phyloP scores from a whole-genome alignment of 2,329 filamentous ascomycete genomes.

The Beauveria sp. region DNA sequence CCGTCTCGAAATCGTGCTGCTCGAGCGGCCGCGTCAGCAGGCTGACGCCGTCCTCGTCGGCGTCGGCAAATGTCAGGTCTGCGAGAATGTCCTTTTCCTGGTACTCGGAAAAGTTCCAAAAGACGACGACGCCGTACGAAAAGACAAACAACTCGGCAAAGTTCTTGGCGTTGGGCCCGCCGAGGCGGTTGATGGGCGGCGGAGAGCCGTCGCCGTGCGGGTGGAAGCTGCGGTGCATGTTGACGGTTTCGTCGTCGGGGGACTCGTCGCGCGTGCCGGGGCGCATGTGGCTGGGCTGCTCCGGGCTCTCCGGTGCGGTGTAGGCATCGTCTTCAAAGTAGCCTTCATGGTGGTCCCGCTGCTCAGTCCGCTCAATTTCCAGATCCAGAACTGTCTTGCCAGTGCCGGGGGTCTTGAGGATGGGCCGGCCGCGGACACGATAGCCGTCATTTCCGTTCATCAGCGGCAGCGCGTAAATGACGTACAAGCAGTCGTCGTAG shows the following conservation, averaged over 20 bases:
- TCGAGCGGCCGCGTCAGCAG: constrained; percentile 73
- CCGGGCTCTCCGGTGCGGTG: constrained; percentile 24
- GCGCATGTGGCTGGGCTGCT: constrained; percentile 23
- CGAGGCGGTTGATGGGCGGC: constrained; percentile 51
- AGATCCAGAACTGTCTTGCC: constrained; percentile 90
- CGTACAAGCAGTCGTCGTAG: constrained; percentile 96
- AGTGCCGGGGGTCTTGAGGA: constrained; percentile 80
- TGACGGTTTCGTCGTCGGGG: constrained; percentile 18
- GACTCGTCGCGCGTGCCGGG: constrained; percentile 23
- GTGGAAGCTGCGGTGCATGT: constrained; percentile 19
- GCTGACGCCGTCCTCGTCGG: constrained; percentile 52
- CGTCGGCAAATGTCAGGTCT: constrained; percentile 81
- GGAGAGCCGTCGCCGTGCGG: constrained; percentile 32
- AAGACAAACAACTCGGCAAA: constrained; percentile 97
- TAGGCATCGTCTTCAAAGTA: constrained; percentile 74
- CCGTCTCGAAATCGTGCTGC: constrained; percentile 90
- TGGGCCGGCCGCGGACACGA: constrained; percentile 79
- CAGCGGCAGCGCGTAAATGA: constrained; percentile 86
- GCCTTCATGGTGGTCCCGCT: constrained; percentile 80
- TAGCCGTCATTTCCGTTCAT: constrained; percentile 82
- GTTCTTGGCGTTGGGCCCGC: constrained; percentile 58
- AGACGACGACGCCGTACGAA: constrained; percentile 93
- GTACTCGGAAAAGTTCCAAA: constrained; percentile 96
- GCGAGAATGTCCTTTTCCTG: constrained; percentile 96
- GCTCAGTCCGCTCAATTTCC: constrained; percentile 91